A percentile compares a stretch with the other conserved stretches of the same genome.
Conservation (phyloP, 1,284 basidiomycete species). For the Austroboletus niveus region DNA sequence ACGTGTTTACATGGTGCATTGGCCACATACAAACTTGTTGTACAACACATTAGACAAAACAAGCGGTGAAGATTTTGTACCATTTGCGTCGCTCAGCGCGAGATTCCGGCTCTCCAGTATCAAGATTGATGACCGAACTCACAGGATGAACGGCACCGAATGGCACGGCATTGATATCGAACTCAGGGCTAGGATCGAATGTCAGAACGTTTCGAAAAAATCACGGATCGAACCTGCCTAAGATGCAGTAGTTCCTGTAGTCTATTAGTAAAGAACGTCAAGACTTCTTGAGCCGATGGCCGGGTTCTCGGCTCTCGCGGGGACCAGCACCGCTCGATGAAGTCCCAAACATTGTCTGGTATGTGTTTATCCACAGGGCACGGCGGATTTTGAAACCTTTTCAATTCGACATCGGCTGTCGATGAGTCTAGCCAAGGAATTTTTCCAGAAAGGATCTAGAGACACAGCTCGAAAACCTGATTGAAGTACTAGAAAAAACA, state of each 20-base stretch:
- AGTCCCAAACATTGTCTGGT: constrained; percentile 3
- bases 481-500: not conserved
- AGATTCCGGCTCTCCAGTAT: not conserved
- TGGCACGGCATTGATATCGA: not conserved
- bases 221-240: not conserved
- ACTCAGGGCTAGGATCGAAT: not conserved
- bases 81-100: too few relatives aligned
- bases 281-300: constrained; percentile 1
- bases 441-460: constrained; percentile 4
- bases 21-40: too few relatives aligned
- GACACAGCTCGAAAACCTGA: not conserved
- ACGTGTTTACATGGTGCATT: too few relatives aligned
- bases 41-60: too few relatives aligned
- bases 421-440: not conserved
- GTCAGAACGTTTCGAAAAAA: not conserved
- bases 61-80: too few relatives aligned
- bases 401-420: not conserved
- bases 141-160: too few relatives aligned
- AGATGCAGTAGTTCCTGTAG: not conserved
- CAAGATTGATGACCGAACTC: constrained; percentile 2
- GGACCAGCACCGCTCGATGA: constrained; percentile 11
- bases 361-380: constrained; percentile 1
- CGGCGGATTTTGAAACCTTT: constrained; percentile 1
- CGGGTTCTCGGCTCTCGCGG: not conserved
- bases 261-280: not conserved